phyloP scores from a whole-genome alignment of 768 basidiomycete genomes.

The Russula abietina region DNA sequence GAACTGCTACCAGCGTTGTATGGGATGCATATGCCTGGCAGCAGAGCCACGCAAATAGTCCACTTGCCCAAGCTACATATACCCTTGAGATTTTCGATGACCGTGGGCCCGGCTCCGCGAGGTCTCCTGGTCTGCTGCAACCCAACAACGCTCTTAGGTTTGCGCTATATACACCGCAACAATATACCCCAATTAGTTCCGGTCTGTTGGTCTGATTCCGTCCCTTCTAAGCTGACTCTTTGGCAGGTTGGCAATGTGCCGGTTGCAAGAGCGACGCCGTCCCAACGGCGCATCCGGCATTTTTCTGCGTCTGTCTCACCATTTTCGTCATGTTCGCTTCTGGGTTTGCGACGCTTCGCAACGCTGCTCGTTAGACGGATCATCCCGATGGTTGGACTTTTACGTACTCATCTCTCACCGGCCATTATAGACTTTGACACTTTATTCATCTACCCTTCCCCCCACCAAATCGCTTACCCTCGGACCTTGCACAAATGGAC shows the following conservation, averaged over 20 bases:
- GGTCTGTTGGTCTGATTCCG: constrained; percentile 31
- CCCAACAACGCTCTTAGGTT: constrained; percentile 70
- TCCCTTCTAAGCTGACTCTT: neutral
- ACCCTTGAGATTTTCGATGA: constrained; percentile 79
- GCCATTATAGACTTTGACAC: constrained; percentile 14
- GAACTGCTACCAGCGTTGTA: constrained; percentile 60
- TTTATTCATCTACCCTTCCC: neutral
- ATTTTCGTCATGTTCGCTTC: constrained; percentile 60
- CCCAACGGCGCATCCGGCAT: constrained; percentile 43
- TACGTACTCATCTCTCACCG: neutral
- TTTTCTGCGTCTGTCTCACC: constrained; percentile 49
- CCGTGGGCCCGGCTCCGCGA: constrained; percentile 56
- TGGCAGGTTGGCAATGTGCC: constrained; percentile 50
- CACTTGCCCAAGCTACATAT: constrained; percentile 71
- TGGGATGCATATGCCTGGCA: constrained; percentile 84
- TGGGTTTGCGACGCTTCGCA: constrained; percentile 53
- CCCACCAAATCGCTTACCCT: constrained; percentile 7
- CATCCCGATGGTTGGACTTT: constrained; percentile 6
- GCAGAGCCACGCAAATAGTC: constrained; percentile 50
- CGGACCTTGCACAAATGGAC: constrained; percentile 8
- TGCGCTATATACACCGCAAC: constrained; percentile 74
- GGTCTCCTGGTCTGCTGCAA: constrained; percentile 57
- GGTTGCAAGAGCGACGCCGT: constrained; percentile 43
- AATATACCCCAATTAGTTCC: constrained; percentile 60
- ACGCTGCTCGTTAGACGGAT: constrained; percentile 26